Percentiles rank a stretch among this genome's conserved stretches.
Evolutionary conservation across 2,329 filamentous ascomycete genomes (phyloP).

Genomic region (Fusarium vanettenii): DNA sequence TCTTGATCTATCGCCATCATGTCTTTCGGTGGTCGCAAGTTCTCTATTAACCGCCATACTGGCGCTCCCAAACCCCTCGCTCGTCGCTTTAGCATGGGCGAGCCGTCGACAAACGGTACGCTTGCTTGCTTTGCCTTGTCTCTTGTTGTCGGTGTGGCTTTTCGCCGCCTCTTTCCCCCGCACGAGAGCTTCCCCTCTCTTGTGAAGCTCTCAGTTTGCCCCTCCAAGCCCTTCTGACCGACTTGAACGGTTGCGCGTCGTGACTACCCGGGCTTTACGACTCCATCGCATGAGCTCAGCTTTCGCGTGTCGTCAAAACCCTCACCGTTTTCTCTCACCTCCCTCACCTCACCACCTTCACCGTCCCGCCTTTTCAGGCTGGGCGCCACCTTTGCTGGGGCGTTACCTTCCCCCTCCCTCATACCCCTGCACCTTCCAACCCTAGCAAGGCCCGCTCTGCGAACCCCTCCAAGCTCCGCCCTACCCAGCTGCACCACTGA

Average conservation of each 20-base stretch:
- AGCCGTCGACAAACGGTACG: slow-evolving; percentile 68
- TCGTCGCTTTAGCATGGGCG: slow-evolving; percentile 69
- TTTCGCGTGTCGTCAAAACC: slow-evolving; percentile 6
- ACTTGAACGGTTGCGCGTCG: not conserved
- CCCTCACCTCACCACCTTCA: slow-evolving; percentile 16
- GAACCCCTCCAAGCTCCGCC: slow-evolving; percentile 29
- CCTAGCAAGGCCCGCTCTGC: slow-evolving; percentile 27
- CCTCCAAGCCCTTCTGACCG: not conserved
- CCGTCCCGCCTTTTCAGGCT: slow-evolving; percentile 35
- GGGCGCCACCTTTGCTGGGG: slow-evolving; percentile 28
- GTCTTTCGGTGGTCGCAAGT: slow-evolving; percentile 68
- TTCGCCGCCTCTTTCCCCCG: not conserved
- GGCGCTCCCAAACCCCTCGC: slow-evolving; percentile 66
- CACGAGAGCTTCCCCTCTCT: not conserved
- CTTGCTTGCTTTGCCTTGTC: slow-evolving; percentile 26
- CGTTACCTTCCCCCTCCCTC: slow-evolving; percentile 23
- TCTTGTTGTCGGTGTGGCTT: slow-evolving; percentile 1
- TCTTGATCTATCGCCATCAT: slow-evolving; percentile 48
- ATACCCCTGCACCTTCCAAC: slow-evolving; percentile 29
- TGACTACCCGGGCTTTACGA: not conserved
- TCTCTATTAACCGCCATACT: slow-evolving; percentile 75
- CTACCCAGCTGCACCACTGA: slow-evolving; percentile 18
- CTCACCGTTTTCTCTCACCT: slow-evolving; percentile 35
- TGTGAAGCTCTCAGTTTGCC: not conserved
- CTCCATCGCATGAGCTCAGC: not conserved